Percentiles rank a stretch among this genome's conserved stretches.
Conservation (phyloP, 371 early-diverging fungal species). For the Nematocida homosporus region DNA sequence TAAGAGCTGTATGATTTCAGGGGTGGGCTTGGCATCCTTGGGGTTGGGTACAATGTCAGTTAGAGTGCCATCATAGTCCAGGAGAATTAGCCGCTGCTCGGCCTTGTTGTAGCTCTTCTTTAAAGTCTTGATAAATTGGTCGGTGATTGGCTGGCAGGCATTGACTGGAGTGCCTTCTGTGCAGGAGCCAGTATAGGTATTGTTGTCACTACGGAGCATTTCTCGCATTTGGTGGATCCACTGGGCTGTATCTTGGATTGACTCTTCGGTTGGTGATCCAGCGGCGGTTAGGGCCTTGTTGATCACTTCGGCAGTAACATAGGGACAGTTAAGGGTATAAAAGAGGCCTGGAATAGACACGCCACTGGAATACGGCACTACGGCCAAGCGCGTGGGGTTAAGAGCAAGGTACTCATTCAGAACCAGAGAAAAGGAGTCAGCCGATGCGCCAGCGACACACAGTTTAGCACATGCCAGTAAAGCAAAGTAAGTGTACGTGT, state of each 20-base stretch:
- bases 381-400: background rate
- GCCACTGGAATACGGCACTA: conserved; percentile 45
- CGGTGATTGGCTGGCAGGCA: conserved; percentile 3
- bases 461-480: conserved; percentile 15
- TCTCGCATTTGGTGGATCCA: conserved; percentile 1
- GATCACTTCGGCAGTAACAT: conserved; percentile 18
- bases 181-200: background rate
- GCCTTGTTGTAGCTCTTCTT: conserved; percentile 17
- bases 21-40: conserved; percentile 60
- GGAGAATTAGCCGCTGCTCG: conserved; percentile 41
- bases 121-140: background rate
- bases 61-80: conserved; percentile 69
- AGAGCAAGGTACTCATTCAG: conserved; percentile 18
- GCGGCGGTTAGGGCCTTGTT: conserved; percentile 2
- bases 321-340: conserved; percentile 45
- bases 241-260: conserved; percentile 5
- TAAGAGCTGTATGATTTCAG: conserved; percentile 55
- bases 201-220: conserved; percentile 11
- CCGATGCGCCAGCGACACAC: conserved; percentile 21
- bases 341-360: conserved; percentile 4
- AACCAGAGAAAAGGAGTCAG: conserved; percentile 39
- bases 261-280: background rate
- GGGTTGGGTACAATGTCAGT: conserved; percentile 58
- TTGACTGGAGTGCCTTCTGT: background rate
- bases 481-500: conserved; percentile 18